Base-by-base conservation (phyloP, 495 filamentous ascomycete genomes). In the Xylona heveae region DNA sequence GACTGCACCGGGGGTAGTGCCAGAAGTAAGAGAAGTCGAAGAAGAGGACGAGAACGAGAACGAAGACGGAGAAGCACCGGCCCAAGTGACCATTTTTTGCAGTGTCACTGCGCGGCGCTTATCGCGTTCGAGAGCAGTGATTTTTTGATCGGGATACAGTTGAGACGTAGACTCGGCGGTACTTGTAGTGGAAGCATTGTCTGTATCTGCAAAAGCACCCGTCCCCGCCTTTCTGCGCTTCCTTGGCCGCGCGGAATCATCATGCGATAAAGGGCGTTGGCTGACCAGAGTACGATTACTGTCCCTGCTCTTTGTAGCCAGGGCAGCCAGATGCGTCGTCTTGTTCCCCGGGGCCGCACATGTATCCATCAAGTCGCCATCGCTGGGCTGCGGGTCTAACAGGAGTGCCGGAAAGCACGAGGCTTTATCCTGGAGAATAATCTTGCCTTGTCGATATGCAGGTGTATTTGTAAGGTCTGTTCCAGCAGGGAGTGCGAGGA, bases 281-380 rank as follows among this genome's bases (percentile, higher is more conserved):
- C n/a, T n/a, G n/a, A n/a, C n/a, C n/a, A n/a, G n/a, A n/a, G n/a
- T n/a, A n/a, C n/a, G n/a, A n/a, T n/a, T n/a, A n/a, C n/a, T n/a
- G n/a, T n/a, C n/a, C n/a, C 19, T 36, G 28, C 51, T 47, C 30
- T 55, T 53, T 13, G 52, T 46, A 8, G 77, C 39, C 10, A 94
- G 59, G 2, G 78, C 74, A 7, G 83, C 82, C 29, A 94, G 51
- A 55, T 95, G 88, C 3, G 88, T 94, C 1, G 88, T 94, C 51
- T 97, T 97, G 45, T 97, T 97, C 6, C 88, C 88, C 5, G 88
- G 88, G 5, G 88, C 88, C 0, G 88, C 75, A 46, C 84, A 93
- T 1, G 79, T 77, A 53, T 97, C 88, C 3, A 95, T 59, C 13
- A 92, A 53, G 38, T 85, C 69, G 2, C 77, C 80, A 34, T 70